Conservation (phyloP, 2,329 filamentous ascomycete genomes). For the Fusarium brevicatenulatum region DNA sequence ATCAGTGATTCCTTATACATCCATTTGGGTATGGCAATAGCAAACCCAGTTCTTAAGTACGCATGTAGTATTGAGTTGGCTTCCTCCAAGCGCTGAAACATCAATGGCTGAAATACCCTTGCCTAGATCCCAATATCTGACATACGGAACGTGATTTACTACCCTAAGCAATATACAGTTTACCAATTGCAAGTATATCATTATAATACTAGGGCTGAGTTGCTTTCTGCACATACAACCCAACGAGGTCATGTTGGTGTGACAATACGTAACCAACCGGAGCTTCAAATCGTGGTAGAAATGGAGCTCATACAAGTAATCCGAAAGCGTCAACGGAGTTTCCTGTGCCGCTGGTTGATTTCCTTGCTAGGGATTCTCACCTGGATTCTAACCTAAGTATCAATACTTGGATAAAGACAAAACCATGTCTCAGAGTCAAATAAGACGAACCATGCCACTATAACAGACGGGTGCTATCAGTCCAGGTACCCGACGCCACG, state of each 20-base stretch:
- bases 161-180: background rate
- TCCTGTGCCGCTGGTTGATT: background rate
- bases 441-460: constrained; percentile 18
- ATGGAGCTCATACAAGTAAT: background rate
- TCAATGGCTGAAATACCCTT: background rate
- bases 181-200: background rate
- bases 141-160: background rate
- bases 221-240: background rate
- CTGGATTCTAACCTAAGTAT: background rate
- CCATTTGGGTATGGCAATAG: background rate
- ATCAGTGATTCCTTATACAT: background rate
- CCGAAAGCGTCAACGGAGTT: background rate
- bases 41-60: background rate
- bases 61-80: background rate
- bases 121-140: background rate
- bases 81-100: background rate
- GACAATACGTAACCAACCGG: background rate
- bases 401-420: background rate
- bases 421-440: constrained; percentile 6
- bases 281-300: background rate
- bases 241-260: background rate
- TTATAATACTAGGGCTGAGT: background rate
- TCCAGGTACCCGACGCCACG: constrained; percentile 30
- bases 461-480: constrained; percentile 1
- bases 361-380: background rate